A percentile compares a stretch with the other conserved stretches of the same genome.
These are phyloP conservation scores for Colletotrichum zoysiae DNA, from an alignment of 2,329 filamentous ascomycete species.

Conservation along the genomic window DNA sequence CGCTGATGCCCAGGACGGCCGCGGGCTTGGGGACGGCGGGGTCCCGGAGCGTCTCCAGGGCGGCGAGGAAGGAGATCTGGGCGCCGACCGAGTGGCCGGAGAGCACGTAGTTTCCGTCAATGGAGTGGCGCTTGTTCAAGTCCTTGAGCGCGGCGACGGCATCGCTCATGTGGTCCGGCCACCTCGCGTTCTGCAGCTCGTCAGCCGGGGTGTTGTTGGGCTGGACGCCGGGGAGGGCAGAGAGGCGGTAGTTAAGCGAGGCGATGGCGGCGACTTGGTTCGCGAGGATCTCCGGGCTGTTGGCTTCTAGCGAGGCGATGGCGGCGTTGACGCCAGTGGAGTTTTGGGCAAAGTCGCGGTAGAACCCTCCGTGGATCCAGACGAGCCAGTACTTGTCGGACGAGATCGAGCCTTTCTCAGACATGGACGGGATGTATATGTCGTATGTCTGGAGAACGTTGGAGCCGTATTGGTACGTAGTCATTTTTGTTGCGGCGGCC, in stretches of 20 bases:
- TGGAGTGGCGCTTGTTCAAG: conserved; percentile 16
- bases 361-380: conserved; percentile 34
- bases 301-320: conserved; percentile 22
- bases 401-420: background rate
- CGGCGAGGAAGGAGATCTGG: conserved; percentile 26
- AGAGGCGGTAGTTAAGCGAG: conserved; percentile 31
- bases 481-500: conserved; percentile 16
- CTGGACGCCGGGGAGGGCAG: conserved; percentile 32
- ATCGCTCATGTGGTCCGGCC: conserved; percentile 32
- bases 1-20: conserved; percentile 70
- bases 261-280: conserved; percentile 24
- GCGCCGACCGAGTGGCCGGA: conserved; percentile 36
- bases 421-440: conserved; percentile 10
- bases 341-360: conserved; percentile 35
- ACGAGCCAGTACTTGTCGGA: conserved; percentile 32
- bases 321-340: conserved; percentile 22
- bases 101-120: conserved; percentile 27
- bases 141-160: conserved; percentile 29
- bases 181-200: conserved; percentile 32
- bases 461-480: conserved; percentile 29
- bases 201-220: conserved; percentile 26
- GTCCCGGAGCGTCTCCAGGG: conserved; percentile 13
- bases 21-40: conserved; percentile 51
- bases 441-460: conserved; percentile 32
- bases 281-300: conserved; percentile 13